These are phyloP conservation scores for Escallonia herrerae DNA, from an alignment of 129 eudicot species.

Conservation along the genomic window DNA sequence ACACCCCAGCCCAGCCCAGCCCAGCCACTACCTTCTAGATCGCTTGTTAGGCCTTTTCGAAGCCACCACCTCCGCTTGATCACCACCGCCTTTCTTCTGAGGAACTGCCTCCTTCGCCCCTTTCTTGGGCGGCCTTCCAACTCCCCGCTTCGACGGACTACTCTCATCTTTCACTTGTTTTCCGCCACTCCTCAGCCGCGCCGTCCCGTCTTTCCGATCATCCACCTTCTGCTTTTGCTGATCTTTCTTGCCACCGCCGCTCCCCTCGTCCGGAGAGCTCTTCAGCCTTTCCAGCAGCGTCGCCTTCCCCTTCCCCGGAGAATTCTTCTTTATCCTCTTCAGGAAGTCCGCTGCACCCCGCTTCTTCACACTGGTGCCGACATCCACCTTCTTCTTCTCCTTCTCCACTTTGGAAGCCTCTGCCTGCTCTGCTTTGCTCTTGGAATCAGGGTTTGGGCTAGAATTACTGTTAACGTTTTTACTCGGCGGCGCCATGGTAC, in stretches of 20 bases:
- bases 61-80: constrained; percentile 17
- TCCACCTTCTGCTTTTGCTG: constrained; percentile 19
- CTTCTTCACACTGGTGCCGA: constrained; percentile 13
- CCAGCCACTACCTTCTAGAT: constrained; percentile 21
- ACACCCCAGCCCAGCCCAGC: background rate
- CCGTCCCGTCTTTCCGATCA: constrained; percentile 9
- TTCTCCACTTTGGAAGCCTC: constrained; percentile 8
- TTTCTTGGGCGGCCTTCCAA: constrained; percentile 41
- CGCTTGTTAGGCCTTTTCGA: constrained; percentile 33
- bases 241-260: constrained; percentile 14
- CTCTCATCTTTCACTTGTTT: constrained; percentile 15
- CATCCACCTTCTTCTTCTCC: constrained; percentile 3
- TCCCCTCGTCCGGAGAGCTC: constrained; percentile 11
- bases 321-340: constrained; percentile 37
- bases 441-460: constrained; percentile 4
- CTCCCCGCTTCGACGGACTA: constrained; percentile 25
- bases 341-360: constrained; percentile 44
- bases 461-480: constrained; percentile 3
- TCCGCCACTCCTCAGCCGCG: constrained; percentile 10
- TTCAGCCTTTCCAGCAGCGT: constrained; percentile 10
- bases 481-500: background rate
- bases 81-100: constrained; percentile 16
- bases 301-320: constrained; percentile 21
- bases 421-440: constrained; percentile 8
- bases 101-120: constrained; percentile 18